Evolutionary conservation across 139 green algal genomes (phyloP), one percentile per base, ranked within the genome.

Genomic region (Haematococcus lacustris): DNA sequence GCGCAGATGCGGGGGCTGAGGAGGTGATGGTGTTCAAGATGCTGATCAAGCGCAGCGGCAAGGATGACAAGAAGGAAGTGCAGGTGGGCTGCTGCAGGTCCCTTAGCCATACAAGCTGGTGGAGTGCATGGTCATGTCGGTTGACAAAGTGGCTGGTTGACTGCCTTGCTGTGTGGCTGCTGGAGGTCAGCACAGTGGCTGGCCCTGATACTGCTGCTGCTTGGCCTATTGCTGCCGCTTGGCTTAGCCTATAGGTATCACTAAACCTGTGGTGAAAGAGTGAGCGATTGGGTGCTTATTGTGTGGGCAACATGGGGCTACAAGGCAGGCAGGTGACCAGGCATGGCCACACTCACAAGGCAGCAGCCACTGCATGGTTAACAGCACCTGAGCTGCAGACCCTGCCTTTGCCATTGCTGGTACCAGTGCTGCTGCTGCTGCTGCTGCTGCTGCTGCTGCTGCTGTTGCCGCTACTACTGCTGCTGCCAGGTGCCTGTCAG

Each of bases 1-100:
- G 69, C 3, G 68, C 59, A 51, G 66, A 33, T 1, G 59, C 28
- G 1, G 60, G 25, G 25, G 47, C 28, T 32, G 47, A 43, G 1
- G 37, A 40, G 33, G 50, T 26, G 23, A 67, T 90, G 2, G 75
- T 71, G 17, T 86, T 90, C 73, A 81, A 80, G 43, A 66, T 90
- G 75, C 72, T 90, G 63, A 77, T 90, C 66, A 88, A 86, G 74
- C 70, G 70, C 4, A 76, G 80, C 7, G 85, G 85, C 40, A 83
- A 79, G 64, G 85, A 90, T 28, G 85, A 89, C 74, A 66, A 71
- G 17, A 38, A 35, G 66, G 82, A 85, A 73, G 50, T 85, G 38
- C 80, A 82, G 57, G 72, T 86, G 64, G 3, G 71, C 21, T 2
- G 57, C 23, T 26, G 26, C 61, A 57, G 28, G 38, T 47, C 50